phyloP scores from a whole-genome alignment of 2,329 filamentous ascomycete genomes.

The Trichoderma sp. region DNA sequence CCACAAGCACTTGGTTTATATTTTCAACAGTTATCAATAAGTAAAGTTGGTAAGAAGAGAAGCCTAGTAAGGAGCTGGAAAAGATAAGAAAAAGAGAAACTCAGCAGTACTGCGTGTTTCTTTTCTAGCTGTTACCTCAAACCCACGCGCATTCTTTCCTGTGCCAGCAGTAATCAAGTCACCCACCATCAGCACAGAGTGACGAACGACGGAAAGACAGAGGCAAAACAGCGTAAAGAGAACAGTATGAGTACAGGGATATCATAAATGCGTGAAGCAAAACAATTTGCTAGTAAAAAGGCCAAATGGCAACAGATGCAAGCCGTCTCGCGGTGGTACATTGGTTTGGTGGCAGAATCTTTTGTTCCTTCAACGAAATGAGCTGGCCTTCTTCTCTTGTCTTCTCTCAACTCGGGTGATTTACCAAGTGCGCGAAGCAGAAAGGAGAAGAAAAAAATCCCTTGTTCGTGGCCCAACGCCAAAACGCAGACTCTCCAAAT shows the following conservation, averaged over 20 bases:
- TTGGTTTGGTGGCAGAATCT: neutral
- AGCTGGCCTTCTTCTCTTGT: neutral
- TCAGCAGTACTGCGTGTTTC: neutral
- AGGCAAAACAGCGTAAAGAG: neutral
- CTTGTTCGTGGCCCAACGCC: conserved; percentile 23
- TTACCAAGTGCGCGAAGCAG: neutral
- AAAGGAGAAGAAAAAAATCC: neutral
- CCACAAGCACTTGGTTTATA: neutral
- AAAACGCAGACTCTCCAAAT: conserved; percentile 13
- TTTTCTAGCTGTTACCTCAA: neutral
- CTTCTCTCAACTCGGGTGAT: neutral
- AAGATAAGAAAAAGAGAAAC: neutral
- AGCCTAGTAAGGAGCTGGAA: neutral
- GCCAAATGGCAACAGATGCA: conserved; percentile 2
- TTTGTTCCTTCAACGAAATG: neutral
- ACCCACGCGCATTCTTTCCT: neutral
- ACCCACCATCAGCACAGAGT: neutral
- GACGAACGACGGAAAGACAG: neutral
- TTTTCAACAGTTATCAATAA: neutral
- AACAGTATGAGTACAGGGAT: conserved; percentile 14
- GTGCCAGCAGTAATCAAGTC: neutral
- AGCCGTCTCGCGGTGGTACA: conserved; percentile 13
- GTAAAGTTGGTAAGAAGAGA: neutral
- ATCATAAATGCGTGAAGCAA: conserved; percentile 21
- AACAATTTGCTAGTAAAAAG: conserved; percentile 3